These are phyloP conservation scores for Suillus bovinus DNA, from an alignment of 768 basidiomycete genomes.

Conservation along the genomic window DNA sequence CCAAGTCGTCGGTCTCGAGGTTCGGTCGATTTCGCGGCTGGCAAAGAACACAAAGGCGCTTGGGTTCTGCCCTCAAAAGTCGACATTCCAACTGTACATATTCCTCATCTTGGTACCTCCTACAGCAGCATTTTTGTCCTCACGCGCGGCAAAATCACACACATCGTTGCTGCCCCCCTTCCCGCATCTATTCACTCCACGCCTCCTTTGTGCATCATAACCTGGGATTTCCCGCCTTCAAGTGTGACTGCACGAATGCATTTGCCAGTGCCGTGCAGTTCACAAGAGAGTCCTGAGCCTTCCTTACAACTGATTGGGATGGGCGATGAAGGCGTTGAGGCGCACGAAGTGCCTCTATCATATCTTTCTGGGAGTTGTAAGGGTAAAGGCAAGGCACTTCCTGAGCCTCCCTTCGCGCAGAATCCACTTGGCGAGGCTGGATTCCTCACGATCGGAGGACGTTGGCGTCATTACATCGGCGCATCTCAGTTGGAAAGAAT, in stretches of 20 bases:
- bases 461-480: slow-evolving; percentile 42
- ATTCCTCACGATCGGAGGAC: slow-evolving; percentile 45
- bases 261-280: slow-evolving; percentile 25
- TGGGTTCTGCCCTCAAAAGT: slow-evolving; percentile 30
- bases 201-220: slow-evolving; percentile 53
- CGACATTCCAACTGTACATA: slow-evolving; percentile 24
- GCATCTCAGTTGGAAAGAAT: slow-evolving; percentile 42
- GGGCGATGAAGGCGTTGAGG: slow-evolving; percentile 71
- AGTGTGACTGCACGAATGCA: slow-evolving; percentile 55
- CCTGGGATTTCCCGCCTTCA: slow-evolving; percentile 61
- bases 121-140: slow-evolving; percentile 56
- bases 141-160: slow-evolving; percentile 69
- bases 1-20: slow-evolving; percentile 39
- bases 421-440: slow-evolving; percentile 65
- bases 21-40: slow-evolving; percentile 44
- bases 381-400: slow-evolving; percentile 47
- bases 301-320: slow-evolving; percentile 72
- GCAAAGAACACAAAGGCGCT: slow-evolving; percentile 33
- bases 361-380: slow-evolving; percentile 37
- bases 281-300: slow-evolving; percentile 28
- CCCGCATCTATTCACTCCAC: slow-evolving; percentile 48
- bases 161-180: slow-evolving; percentile 67
- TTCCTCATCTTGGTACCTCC: slow-evolving; percentile 22
- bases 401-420: slow-evolving; percentile 52
- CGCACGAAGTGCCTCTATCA: slow-evolving; percentile 63